Conservation (phyloP, 345 rosid species). For the Eucalyptus cloeziana region DNA sequence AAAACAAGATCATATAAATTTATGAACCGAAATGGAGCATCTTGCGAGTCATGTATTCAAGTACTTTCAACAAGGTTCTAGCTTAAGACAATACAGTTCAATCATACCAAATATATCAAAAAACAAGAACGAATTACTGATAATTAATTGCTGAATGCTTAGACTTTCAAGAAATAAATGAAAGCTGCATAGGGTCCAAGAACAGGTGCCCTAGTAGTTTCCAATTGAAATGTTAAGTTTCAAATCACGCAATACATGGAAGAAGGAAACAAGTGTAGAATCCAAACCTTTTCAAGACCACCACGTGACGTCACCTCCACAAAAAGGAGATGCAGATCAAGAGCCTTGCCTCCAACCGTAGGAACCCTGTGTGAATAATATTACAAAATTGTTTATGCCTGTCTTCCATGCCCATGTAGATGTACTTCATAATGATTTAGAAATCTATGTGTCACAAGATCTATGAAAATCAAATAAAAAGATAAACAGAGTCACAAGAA, state of each 20-base stretch:
- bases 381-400: neutral
- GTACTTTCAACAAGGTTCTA: neutral
- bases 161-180: neutral
- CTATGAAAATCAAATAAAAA: neutral
- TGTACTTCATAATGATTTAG: neutral
- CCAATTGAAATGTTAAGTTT: neutral
- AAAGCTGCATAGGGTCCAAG: neutral
- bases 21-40: neutral
- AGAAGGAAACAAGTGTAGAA: neutral
- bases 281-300: conserved; percentile 61
- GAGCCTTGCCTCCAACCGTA: conserved; percentile 66
- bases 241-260: neutral
- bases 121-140: neutral
- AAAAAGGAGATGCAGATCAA: conserved; percentile 79
- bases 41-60: neutral
- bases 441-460: neutral
- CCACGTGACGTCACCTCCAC: conserved; percentile 85
- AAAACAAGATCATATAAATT: neutral
- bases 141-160: neutral
- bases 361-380: conserved; percentile 39
- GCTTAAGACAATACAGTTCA: neutral
- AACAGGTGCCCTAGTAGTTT: neutral
- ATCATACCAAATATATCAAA: neutral
- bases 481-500: neutral
- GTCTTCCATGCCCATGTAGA: neutral